Evolutionary conservation across 2,329 filamentous ascomycete species (phyloP).

Genomic region (Microcyclospora pomicola): DNA sequence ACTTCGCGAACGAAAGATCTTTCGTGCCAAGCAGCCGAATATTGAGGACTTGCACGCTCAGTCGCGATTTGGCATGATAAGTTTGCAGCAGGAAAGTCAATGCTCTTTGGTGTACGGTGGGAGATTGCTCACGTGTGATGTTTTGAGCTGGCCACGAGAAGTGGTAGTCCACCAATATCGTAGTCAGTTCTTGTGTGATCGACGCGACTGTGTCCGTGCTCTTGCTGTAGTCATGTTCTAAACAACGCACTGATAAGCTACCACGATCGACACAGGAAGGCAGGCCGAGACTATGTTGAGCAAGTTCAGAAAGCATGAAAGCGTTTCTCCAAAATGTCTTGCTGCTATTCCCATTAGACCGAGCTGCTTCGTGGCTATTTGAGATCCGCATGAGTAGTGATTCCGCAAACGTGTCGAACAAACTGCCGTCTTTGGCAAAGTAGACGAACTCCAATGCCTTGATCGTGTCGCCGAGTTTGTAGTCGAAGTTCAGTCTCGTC

Average conservation of each 20-base stretch:
- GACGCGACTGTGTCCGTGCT: constrained; percentile 16
- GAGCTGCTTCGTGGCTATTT: constrained; percentile 26
- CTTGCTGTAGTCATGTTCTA: constrained; percentile 45
- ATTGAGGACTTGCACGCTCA: constrained; percentile 40
- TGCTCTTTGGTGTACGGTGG: constrained; percentile 54
- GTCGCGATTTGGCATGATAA: constrained; percentile 52
- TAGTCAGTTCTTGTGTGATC: constrained; percentile 5
- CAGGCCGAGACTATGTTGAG: constrained; percentile 53
- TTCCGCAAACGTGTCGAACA: constrained; percentile 50
- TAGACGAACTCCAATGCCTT: constrained; percentile 59
- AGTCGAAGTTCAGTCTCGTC: constrained; percentile 52
- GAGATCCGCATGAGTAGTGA: constrained; percentile 66
- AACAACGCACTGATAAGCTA: constrained; percentile 41
- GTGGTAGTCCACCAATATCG: constrained; percentile 13
- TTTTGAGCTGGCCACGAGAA: constrained; percentile 51
- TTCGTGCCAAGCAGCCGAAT: constrained; percentile 6
- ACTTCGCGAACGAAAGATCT: constrained; percentile 23
- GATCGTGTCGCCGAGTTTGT: constrained; percentile 51
- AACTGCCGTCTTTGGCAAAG: constrained; percentile 59
- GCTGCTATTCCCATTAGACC: constrained; percentile 8
- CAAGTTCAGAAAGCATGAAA: constrained; percentile 65
- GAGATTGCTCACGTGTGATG: constrained; percentile 52
- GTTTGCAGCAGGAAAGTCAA: constrained; percentile 68
- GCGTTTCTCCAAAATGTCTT: constrained; percentile 55
- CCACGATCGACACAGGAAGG: constrained; percentile 43